Evolutionary conservation across 805 yeast genomes (phyloP).

Genomic region (Saturnispora quitensis): DNA sequence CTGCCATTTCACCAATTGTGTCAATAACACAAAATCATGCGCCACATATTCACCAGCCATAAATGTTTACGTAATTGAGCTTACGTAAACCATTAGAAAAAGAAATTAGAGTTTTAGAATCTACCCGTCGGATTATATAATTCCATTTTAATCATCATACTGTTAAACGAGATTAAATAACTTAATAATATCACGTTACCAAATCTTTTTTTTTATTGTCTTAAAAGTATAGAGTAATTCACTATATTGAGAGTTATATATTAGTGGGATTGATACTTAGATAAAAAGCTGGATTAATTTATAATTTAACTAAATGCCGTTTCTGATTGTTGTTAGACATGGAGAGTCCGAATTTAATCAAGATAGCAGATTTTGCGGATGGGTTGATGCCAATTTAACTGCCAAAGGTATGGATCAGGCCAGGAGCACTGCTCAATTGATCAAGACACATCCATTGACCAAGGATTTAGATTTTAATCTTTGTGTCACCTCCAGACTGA

Average conservation of each 20-base stretch:
- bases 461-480: slow-evolving; percentile 34
- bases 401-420: slow-evolving; percentile 65
- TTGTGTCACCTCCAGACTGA: slow-evolving; percentile 54
- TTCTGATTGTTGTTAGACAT: slow-evolving; percentile 58
- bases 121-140: not conserved
- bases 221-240: not conserved
- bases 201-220: not conserved
- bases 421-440: slow-evolving; percentile 43
- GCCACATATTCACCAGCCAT: not conserved
- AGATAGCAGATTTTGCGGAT: slow-evolving; percentile 71
- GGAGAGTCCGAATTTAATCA: slow-evolving; percentile 79
- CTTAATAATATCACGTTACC: not conserved
- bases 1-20: not conserved
- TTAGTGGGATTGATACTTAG: not conserved
- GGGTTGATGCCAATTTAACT: slow-evolving; percentile 71
- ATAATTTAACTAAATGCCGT: slow-evolving; percentile 8
- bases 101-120: no score
- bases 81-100: not conserved
- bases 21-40: not conserved
- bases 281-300: not conserved
- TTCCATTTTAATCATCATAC: not conserved
- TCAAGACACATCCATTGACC: slow-evolving; percentile 34
- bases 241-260: not conserved
- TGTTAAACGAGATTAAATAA: not conserved
- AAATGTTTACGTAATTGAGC: not conserved